Percentiles rank a stretch among this genome's conserved stretches.
phyloP scores from a whole-genome alignment of 2,329 filamentous ascomycete species.

The Phialophora tarda region DNA sequence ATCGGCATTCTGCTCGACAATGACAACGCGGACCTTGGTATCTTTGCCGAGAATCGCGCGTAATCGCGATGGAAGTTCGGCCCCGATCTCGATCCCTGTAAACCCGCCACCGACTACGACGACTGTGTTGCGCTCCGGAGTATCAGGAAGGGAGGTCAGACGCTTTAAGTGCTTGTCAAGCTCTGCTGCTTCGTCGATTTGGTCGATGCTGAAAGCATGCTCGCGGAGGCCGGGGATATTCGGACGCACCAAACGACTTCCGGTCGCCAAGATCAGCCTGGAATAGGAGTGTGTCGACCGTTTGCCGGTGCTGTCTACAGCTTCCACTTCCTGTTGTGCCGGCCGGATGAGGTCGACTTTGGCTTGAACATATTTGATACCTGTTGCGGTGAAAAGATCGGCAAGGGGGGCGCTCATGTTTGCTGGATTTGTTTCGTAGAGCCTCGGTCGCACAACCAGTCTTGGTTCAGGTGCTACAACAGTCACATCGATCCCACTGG shows the following conservation, averaged over 20 bases:
- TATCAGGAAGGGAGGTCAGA: constrained; percentile 39
- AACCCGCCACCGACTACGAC: constrained; percentile 47
- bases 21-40: constrained; percentile 31
- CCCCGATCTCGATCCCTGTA: constrained; percentile 44
- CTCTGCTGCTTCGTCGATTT: constrained; percentile 39
- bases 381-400: constrained; percentile 41
- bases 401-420: constrained; percentile 38
- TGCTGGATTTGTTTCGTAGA: constrained; percentile 45
- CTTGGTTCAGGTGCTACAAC: constrained; percentile 45
- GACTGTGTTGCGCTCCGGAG: constrained; percentile 44
- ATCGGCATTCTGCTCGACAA: constrained; percentile 43
- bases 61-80: constrained; percentile 45
- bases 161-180: constrained; percentile 43
- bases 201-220: constrained; percentile 48
- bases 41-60: constrained; percentile 22
- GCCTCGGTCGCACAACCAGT: constrained; percentile 45
- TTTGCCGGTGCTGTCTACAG: constrained; percentile 19
- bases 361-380: constrained; percentile 39
- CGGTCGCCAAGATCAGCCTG: constrained; percentile 48
- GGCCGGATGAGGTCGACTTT: constrained; percentile 16
- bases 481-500: constrained; percentile 40
- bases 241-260: constrained; percentile 45
- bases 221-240: constrained; percentile 43
- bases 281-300: constrained; percentile 41
- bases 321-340: constrained; percentile 31